phyloP scores from a whole-genome alignment of 306 rosid species.

The Fragaria vesca region DNA sequence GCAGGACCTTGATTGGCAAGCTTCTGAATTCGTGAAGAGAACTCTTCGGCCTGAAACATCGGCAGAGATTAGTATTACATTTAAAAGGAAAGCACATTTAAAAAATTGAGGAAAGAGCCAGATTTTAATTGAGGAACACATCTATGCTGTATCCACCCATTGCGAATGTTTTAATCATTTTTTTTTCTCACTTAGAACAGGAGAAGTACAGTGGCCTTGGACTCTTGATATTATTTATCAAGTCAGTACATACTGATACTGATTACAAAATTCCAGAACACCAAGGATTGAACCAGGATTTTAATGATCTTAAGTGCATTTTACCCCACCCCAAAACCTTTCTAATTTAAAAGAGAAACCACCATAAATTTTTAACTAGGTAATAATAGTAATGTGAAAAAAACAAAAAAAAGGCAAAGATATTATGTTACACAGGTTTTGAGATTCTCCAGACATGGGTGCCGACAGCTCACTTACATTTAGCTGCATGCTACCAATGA shows the following conservation, averaged over 20 bases:
- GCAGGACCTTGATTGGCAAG: constrained; percentile 69
- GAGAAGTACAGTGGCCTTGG: neutral
- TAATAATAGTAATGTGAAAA: too few species aligned
- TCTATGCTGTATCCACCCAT: neutral
- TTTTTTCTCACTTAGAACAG: neutral
- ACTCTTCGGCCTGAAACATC: constrained; percentile 78
- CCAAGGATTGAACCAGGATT: neutral
- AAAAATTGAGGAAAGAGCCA: neutral
- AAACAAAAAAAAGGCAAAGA: neutral
- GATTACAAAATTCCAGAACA: neutral
- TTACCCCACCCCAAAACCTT: neutral
- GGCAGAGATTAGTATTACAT: constrained; percentile 30
- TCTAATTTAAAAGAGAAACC: neutral
- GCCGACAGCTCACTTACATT: neutral
- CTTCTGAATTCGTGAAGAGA: constrained; percentile 84
- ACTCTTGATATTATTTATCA: neutral
- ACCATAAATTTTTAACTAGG: neutral
- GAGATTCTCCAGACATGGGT: neutral
- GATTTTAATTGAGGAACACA: neutral
- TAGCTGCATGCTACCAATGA: neutral
- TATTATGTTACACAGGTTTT: neutral
- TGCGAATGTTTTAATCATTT: neutral
- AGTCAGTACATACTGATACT: neutral
- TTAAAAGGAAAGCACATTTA: neutral
- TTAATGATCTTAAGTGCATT: neutral